Evolutionary conservation across 495 filamentous ascomycete species (phyloP).

Genomic region (Letharia lupina): DNA sequence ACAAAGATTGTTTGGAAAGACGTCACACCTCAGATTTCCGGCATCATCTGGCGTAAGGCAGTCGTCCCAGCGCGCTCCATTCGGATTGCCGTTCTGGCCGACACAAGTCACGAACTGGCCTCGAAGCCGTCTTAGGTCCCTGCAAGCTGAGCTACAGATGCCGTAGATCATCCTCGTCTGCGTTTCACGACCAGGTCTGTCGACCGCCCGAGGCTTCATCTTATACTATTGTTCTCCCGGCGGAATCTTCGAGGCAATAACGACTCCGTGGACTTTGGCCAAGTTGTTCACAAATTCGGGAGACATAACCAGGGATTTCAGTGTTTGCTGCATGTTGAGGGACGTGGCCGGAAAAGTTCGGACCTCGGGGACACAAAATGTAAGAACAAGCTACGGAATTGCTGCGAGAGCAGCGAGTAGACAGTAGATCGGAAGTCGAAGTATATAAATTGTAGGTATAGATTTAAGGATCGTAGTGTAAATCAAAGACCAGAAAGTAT

Average conservation of each 20-base stretch:
- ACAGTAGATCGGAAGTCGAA: neutral
- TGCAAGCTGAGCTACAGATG: neutral
- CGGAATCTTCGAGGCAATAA: neutral
- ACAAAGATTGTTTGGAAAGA: neutral
- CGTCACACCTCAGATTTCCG: neutral
- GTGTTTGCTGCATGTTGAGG: neutral
- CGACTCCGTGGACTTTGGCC: neutral
- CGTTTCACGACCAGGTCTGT: neutral
- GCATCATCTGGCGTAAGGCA: neutral
- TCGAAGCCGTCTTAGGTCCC: neutral
- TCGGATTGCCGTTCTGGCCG: neutral
- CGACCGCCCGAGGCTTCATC: neutral
- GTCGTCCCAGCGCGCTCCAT: neutral
- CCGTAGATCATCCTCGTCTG: neutral
- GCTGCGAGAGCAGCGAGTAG: neutral
- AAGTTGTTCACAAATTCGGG: neutral
- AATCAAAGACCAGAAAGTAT: neutral
- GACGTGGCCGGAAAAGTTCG: neutral
- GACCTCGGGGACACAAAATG: neutral
- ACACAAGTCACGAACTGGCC: neutral
- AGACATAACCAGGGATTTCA: neutral
- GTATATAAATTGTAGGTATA: neutral
- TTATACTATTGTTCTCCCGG: neutral
- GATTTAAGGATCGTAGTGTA: neutral
- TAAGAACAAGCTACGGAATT: neutral